Conservation (phyloP, 2,329 filamentous ascomycete species). For the Periglandula ipomoeae region DNA sequence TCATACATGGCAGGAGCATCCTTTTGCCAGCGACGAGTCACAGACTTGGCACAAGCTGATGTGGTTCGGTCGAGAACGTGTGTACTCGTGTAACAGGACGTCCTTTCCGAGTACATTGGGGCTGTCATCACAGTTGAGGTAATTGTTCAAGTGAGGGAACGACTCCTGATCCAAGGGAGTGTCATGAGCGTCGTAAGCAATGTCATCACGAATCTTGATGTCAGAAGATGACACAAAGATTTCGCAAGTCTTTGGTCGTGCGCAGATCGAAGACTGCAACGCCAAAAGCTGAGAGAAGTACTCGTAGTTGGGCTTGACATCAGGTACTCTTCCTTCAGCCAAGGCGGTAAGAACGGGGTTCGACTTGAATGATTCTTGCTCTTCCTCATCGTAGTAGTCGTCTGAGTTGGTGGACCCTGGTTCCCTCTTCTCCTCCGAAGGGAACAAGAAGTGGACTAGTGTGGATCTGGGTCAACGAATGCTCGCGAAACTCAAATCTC, state of each 20-base stretch:
- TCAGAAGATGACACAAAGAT: slow-evolving; percentile 47
- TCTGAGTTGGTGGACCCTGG: slow-evolving; percentile 55
- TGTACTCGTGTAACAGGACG: slow-evolving; percentile 50
- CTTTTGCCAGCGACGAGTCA: slow-evolving; percentile 47
- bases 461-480: slow-evolving; percentile 2
- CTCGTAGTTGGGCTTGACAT: slow-evolving; percentile 52
- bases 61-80: slow-evolving; percentile 45
- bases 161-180: slow-evolving; percentile 32
- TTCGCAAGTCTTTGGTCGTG: slow-evolving; percentile 50
- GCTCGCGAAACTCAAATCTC: background rate
- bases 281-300: slow-evolving; percentile 49
- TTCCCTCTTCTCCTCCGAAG: slow-evolving; percentile 45
- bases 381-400: slow-evolving; percentile 32
- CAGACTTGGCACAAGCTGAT: slow-evolving; percentile 44
- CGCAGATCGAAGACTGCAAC: slow-evolving; percentile 42
- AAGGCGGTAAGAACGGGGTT: slow-evolving; percentile 55
- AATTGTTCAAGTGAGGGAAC: slow-evolving; percentile 48
- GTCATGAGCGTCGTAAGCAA: slow-evolving; percentile 35
- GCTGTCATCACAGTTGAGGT: slow-evolving; percentile 42
- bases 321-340: slow-evolving; percentile 45
- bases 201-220: slow-evolving; percentile 40
- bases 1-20: slow-evolving; percentile 48
- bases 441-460: slow-evolving; percentile 52
- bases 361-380: slow-evolving; percentile 50
- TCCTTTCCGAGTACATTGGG: slow-evolving; percentile 42